Evolutionary conservation across 2,329 filamentous ascomycete genomes (phyloP), one percentile per base, ranked within the genome.

Genomic region (Davidsoniella australis): DNA sequence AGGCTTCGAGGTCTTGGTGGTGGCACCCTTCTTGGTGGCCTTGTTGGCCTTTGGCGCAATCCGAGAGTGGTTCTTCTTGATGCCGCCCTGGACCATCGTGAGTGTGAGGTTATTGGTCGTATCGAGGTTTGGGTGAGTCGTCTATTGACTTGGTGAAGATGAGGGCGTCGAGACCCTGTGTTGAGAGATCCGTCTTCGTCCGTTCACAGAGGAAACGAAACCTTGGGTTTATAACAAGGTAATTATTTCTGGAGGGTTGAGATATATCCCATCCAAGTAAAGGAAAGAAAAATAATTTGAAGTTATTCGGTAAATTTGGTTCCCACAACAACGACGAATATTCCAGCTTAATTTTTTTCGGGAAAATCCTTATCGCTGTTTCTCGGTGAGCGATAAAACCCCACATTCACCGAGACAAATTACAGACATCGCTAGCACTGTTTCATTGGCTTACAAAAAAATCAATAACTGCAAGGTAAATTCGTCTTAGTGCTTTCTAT

Each of bases 11-110:
- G 71, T 64, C 50, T 69, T 68, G 52, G 68, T 65, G 63, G 52
- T 68, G 63, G 50, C 50, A 16, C 50, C 50, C 39, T 52, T 49
- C 23, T 58, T 59, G 61, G 58, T 67, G 38, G 58, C 51, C 5
- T 57, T 57, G 37, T 60, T 57, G 17, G 60, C 57, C 51, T 59
- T 58, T 6, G 58, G 68, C 54, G 65, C 57, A 38, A 64, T 57
- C 17, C 66, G 61, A 51, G 66, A 63, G 38, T 64, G 60, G 33
- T 66, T 60, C 52, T 68, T 70, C 57, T 76, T 76, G 44, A 72
- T 57, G 5, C 65, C 60, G 55, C 74, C 74, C 62, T 78, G 74
- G 2, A 68, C 72, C 74, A 78, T 76, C 29, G 36, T 52, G 33
- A n/a, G 17, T 10, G 14, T 29, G 17, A 33, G 8, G 12, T 33